Evolutionary conservation across 352 stramenopile species (phyloP).

Genomic region (Phytopythium litorale): DNA sequence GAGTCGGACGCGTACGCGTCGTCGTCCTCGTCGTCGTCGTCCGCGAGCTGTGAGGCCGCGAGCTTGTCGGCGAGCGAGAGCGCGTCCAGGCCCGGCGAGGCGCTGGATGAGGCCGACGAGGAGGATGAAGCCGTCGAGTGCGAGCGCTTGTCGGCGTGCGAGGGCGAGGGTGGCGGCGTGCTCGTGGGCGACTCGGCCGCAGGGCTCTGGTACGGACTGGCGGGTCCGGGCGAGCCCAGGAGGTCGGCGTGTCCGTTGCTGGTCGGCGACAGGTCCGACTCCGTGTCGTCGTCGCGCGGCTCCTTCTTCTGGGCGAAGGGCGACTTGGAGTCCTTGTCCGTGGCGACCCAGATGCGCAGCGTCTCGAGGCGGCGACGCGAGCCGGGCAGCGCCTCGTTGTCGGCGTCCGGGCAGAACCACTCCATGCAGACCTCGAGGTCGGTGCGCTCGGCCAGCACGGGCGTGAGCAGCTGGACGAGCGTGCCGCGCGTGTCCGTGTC

Average conservation of each 20-base stretch:
- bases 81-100: conserved; percentile 41
- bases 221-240: conserved; percentile 43
- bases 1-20: conserved; percentile 71
- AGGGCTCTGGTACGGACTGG: conserved; percentile 41
- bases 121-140: conserved; percentile 40
- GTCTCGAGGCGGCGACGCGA: conserved; percentile 67
- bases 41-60: conserved; percentile 17
- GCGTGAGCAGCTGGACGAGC: conserved; percentile 75
- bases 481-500: conserved; percentile 64
- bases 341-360: conserved; percentile 85
- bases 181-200: conserved; percentile 11
- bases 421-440: conserved; percentile 88
- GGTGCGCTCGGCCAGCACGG: conserved; percentile 72
- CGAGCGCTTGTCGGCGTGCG: conserved; percentile 18
- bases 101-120: conserved; percentile 40
- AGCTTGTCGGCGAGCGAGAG: conserved; percentile 37
- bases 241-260: conserved; percentile 24
- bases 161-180: conserved; percentile 49
- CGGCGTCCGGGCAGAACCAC: conserved; percentile 79
- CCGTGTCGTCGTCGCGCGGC: conserved; percentile 57
- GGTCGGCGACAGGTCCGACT: conserved; percentile 56
- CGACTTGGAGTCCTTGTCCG: conserved; percentile 84
- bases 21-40: conserved; percentile 41
- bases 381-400: conserved; percentile 54
- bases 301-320: conserved; percentile 49